Conservation (phyloP, 2,329 filamentous ascomycete genomes). For the Fusarium sp. region DNA sequence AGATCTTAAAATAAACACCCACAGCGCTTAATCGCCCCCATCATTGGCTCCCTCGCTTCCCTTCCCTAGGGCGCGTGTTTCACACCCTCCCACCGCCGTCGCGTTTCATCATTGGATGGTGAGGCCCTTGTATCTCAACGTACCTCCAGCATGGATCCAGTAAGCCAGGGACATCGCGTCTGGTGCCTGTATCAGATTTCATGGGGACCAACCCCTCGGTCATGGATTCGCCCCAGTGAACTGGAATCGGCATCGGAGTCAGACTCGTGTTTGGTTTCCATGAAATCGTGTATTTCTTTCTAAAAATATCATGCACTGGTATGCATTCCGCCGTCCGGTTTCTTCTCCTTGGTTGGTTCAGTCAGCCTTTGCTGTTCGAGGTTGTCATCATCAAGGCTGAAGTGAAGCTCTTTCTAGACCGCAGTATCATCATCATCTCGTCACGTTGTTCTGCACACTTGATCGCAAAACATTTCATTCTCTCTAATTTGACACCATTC, state of each 20-base stretch:
- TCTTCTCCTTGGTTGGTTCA: not conserved
- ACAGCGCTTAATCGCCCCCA: constrained; percentile 48
- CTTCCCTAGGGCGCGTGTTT: constrained; percentile 45
- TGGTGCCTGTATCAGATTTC: constrained; percentile 47
- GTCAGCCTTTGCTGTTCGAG: constrained; percentile 10
- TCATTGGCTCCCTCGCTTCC: constrained; percentile 45
- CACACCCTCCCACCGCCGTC: constrained; percentile 43
- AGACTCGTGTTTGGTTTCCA: constrained; percentile 17
- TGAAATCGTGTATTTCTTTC: constrained; percentile 20
- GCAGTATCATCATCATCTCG: constrained; percentile 4
- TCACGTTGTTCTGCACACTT: constrained; percentile 12
- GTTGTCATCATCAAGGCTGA: not conserved
- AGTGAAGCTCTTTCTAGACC: not conserved
- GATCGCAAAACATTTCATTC: constrained; percentile 41
- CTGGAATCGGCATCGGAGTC: constrained; percentile 2
- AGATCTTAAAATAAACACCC: constrained; percentile 32
- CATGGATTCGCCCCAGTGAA: constrained; percentile 17
- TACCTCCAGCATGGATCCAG: constrained; percentile 3
- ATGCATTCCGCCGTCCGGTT: constrained; percentile 18
- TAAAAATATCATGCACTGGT: constrained; percentile 39
- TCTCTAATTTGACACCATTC: constrained; percentile 46
- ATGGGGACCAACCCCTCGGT: constrained; percentile 28
- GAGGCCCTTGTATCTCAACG: constrained; percentile 27
- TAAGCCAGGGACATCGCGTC: constrained; percentile 16
- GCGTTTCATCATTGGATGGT: constrained; percentile 48